phyloP scores from a whole-genome alignment of 345 rosid species.

The Theobroma cacao region DNA sequence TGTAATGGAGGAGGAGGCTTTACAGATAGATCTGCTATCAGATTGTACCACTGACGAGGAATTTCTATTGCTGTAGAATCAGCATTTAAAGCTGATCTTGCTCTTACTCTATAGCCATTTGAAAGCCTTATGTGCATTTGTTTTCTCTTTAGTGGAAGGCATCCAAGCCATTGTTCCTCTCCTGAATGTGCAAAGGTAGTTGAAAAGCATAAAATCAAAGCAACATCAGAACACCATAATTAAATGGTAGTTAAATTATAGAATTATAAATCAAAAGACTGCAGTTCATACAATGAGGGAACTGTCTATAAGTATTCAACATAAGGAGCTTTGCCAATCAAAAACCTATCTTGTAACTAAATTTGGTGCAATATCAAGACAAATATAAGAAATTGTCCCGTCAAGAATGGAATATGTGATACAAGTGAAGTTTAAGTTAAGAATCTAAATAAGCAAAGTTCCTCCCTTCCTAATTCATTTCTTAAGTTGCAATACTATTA shows the following conservation, averaged over 20 bases:
- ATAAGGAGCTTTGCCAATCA: neutral
- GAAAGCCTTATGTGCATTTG: constrained; percentile 25
- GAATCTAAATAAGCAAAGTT: too few relatives aligned
- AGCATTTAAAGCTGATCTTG: constrained; percentile 39
- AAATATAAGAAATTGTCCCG: neutral
- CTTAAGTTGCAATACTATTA: neutral
- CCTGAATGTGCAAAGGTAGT: constrained; percentile 14
- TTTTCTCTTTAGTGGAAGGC: constrained; percentile 23
- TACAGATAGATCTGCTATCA: constrained; percentile 71
- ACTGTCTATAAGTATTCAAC: neutral
- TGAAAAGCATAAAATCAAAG: neutral
- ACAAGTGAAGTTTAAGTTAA: too few relatives aligned
- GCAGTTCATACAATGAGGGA: neutral
- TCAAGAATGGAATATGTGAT: neutral
- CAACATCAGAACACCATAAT: neutral
- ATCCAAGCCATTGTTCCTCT: constrained; percentile 28
- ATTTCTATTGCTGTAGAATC: constrained; percentile 32
- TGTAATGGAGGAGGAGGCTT: constrained; percentile 86
- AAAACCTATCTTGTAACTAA: neutral
- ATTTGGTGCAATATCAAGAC: neutral
- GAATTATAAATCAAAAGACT: neutral
- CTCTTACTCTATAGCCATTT: constrained; percentile 37
- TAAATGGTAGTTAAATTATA: neutral
- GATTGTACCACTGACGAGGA: constrained; percentile 72
- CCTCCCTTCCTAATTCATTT: neutral